Base-by-base conservation (phyloP, 2,329 filamentous ascomycete species). In the Fusarium virguliforme region DNA sequence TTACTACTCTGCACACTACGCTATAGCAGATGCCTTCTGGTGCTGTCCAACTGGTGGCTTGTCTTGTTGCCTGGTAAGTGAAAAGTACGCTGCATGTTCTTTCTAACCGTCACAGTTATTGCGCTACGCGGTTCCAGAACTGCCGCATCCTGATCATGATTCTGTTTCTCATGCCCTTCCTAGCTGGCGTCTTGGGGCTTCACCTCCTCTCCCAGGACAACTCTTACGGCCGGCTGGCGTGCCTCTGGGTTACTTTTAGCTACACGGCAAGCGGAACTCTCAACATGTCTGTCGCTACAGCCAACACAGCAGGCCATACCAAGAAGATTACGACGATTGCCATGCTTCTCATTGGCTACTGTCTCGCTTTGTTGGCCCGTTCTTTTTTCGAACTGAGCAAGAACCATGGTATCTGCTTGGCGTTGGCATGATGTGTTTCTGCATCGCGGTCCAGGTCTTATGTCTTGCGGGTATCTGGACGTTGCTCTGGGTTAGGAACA, bases 281-380 rank as follows among this genome's bases (percentile, higher is more conserved):
- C 1, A 74, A 65, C 26, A 81, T 74, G 79, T 65, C 72, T 0
- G 54, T 74, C 2, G 62, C 71, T 6, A 72, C 71, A 28, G 72
- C 71, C 12, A 74, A 74, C 4, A 75, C 78, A 2, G 79, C 81
- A 0, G 80, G 81, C 0, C 79, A 82, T 30, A 82, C 81, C 0
- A 82, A 82, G 48, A 81, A 85, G 54, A 78, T 78, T 0, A 85
- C 84, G 0, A 76, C 80, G 2, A 86, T 86, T 22, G 77, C 85
- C 1, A 76, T 85, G 12, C 78, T 85, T 1, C 82, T 87, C 46
- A 79, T 86, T 6, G 84, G 83, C 0, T 88, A 79, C 51, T 79
- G 77, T 32, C 48, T 74, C 0, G 79, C 54, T 82, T 84, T 54
- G 78, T 83, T 5, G 81, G 77, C 0, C 82, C 83, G 0, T 77